These are phyloP conservation scores for Hyaloscypha variabilis DNA, from an alignment of 495 filamentous ascomycete genomes.

Conservation along the genomic window DNA sequence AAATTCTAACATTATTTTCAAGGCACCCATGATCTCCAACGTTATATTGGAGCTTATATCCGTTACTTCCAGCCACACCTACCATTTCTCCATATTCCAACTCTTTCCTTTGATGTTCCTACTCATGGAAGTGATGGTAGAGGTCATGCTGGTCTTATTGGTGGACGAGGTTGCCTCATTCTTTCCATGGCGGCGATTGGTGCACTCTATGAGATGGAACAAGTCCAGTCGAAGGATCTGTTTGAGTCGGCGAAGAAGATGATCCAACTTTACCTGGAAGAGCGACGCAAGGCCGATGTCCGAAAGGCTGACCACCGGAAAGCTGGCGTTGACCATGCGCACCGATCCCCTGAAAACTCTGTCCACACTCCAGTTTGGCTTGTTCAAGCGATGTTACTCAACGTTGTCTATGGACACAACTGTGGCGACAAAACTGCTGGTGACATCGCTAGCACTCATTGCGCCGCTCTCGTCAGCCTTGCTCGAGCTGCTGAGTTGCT, in stretches of 20 bases:
- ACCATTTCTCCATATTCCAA: constrained; percentile 91
- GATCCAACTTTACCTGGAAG: constrained; percentile 92
- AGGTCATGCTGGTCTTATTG: constrained; percentile 64
- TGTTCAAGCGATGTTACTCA: constrained; percentile 97
- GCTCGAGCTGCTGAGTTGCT: constrained; percentile 83
- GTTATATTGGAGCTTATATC: constrained; percentile 90
- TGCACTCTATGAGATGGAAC: constrained; percentile 89
- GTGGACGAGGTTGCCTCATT: constrained; percentile 87
- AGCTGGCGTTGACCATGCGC: constrained; percentile 47
- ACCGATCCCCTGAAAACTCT: constrained; percentile 59
- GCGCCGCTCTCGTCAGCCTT: constrained; percentile 86
- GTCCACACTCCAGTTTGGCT: constrained; percentile 92
- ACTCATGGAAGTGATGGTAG: constrained; percentile 57
- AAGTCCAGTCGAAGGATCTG: constrained; percentile 76
- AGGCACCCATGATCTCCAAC: constrained; percentile 82
- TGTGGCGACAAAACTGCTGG: constrained; percentile 89
- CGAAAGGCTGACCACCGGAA: constrained; percentile 74
- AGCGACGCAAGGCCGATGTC: constrained; percentile 87
- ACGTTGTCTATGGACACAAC: constrained; percentile 94
- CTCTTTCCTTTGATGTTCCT: constrained; percentile 84
- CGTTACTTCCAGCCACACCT: constrained; percentile 94
- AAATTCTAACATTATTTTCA: constrained; percentile 1
- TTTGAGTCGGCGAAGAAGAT: constrained; percentile 95
- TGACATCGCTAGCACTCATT: constrained; percentile 91
- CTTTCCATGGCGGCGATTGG: constrained; percentile 97